These are phyloP conservation scores for Amphibolis antarctica DNA, from an alignment of 106 monocot genomes.

Conservation along the genomic window DNA sequence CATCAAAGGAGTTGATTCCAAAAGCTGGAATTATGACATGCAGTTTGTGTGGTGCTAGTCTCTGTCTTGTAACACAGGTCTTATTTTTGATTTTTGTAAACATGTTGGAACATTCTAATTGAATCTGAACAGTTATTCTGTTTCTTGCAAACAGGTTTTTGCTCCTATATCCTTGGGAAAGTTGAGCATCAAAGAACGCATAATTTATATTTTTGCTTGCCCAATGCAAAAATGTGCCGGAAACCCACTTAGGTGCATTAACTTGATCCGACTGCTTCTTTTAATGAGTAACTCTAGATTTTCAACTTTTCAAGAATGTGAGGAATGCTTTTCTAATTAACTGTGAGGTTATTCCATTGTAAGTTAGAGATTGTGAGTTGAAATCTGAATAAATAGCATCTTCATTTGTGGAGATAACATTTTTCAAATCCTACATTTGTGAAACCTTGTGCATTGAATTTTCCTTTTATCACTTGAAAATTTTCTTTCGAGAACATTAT, in stretches of 20 bases:
- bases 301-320: too few species aligned
- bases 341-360: too few species aligned
- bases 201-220: slow-evolving; percentile 60
- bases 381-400: too few species aligned
- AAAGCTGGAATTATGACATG: slow-evolving; percentile 33
- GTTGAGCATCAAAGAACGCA: slow-evolving; percentile 42
- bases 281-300: too few species aligned
- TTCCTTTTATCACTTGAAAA: too few species aligned
- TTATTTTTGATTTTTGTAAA: background rate
- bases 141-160: slow-evolving; percentile 36
- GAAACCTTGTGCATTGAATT: too few species aligned
- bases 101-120: background rate
- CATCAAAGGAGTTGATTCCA: background rate
- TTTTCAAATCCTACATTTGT: too few species aligned
- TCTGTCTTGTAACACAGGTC: slow-evolving; percentile 64
- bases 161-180: slow-evolving; percentile 34
- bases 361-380: too few species aligned
- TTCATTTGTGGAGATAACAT: too few species aligned
- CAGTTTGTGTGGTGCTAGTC: slow-evolving; percentile 38
- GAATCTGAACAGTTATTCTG: background rate
- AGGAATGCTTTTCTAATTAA: too few species aligned
- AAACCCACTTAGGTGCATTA: slow-evolving; percentile 2
- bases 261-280: background rate
- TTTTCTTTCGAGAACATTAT: too few species aligned
- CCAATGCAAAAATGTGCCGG: slow-evolving; percentile 10